Evolutionary conservation across 805 yeast species (phyloP), one percentile per base, ranked within the genome.

Genomic region (Suhomyces tanzawaensis): DNA sequence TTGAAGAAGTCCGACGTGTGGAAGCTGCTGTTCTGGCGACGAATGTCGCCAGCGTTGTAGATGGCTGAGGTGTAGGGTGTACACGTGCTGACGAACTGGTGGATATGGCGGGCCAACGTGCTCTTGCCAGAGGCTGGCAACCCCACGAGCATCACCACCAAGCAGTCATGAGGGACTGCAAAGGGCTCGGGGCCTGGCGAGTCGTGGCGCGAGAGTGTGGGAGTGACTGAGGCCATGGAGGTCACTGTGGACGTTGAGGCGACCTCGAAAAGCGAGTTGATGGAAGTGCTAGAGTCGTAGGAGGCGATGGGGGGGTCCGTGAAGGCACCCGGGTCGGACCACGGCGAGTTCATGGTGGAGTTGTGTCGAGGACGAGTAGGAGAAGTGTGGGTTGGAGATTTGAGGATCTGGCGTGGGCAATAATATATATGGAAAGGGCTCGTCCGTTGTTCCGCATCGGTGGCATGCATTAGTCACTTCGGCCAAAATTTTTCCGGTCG

Each of bases 11-110:
- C 63, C n/a, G 63, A 48, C 44, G 57, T 58, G 39, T 60, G 49
- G 39, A 59, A 59, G n/a, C 39, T 26, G 16, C 42, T 35, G 34
- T 52, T 46, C 36, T 55, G 55, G 39, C 81, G 59, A 38, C 81
- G 58, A 15, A 74, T 64, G 44, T 75, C 70, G 17, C 81, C 81
- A 19, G 80, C 79, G 45, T 76, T 76, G 49, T 66, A 76, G 7
- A 71, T 60, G 34, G 53, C 43, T 7, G 56, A 48, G 32, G 38
- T 53, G 36, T 41, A 48, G 11, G 48, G 50, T 23, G 62, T 52
- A 26, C 37, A 34, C 3, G 57, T 52, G 40, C 62, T 58, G 36
- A 68, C 53, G 37, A 46, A 52, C n/a, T 47, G 43, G 14, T 52
- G 48, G 19, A 68, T 44, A 47, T 64, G 71, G 29, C 53, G 53